A percentile compares a stretch with the other conserved stretches of the same genome.
Conservation (phyloP, 495 filamentous ascomycete species). For the Penicillium parvum region DNA sequence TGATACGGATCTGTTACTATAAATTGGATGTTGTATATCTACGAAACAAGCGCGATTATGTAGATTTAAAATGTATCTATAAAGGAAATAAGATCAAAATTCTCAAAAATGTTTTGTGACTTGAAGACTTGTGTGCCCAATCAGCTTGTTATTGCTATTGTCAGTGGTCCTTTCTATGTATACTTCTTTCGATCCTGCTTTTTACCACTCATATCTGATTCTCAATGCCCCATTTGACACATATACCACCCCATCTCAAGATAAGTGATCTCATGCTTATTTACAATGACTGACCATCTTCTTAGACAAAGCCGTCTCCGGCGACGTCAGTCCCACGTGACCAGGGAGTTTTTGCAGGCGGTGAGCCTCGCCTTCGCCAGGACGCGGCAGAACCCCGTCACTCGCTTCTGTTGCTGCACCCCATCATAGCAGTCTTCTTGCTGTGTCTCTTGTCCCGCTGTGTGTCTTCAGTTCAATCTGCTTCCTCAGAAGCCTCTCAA, state of each 20-base stretch:
- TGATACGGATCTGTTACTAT: constrained; percentile 3
- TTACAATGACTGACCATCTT: not conserved
- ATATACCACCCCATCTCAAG: no score
- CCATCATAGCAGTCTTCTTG: constrained; percentile 26
- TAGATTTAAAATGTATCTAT: no score
- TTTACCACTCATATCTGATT: no score
- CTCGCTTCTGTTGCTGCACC: constrained; percentile 32
- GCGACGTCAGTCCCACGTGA: constrained; percentile 29
- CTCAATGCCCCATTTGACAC: no score
- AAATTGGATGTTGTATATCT: not conserved
- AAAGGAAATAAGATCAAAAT: no score
- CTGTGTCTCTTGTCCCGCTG: constrained; percentile 21
- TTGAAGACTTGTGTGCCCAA: no score
- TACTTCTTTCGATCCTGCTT: no score
- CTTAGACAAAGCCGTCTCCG: constrained; percentile 11
- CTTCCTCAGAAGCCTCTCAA: constrained; percentile 10
- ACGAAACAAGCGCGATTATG: not conserved
- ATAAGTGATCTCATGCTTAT: not conserved
- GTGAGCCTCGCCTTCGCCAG: constrained; percentile 23
- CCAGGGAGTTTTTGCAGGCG: constrained; percentile 28
- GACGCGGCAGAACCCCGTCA: constrained; percentile 32
- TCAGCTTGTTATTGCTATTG: no score
- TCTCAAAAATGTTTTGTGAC: no score
- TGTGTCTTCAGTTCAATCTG: constrained; percentile 13
- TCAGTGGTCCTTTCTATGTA: no score